These are phyloP conservation scores for Cyclotella choctawhatcheeana DNA, from an alignment of 108 stramenopile genomes.

Conservation along the genomic window DNA sequence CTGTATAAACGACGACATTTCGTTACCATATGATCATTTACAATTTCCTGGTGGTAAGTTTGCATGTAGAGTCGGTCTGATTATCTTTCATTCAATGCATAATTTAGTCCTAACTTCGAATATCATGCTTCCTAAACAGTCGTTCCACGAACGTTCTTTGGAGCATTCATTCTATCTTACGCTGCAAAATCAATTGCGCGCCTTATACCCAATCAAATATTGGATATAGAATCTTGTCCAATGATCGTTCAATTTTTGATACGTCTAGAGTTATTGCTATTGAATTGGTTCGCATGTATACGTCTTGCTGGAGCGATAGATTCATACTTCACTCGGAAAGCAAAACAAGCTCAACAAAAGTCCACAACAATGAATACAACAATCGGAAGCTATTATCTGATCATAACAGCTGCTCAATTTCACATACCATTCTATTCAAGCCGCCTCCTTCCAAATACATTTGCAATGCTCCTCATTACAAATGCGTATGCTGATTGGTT, in stretches of 20 bases:
- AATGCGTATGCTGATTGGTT: slow-evolving; percentile 83
- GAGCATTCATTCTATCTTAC: slow-evolving; percentile 63
- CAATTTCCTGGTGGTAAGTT: slow-evolving; percentile 55
- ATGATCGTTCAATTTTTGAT: slow-evolving; percentile 69
- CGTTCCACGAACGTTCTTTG: slow-evolving; percentile 83
- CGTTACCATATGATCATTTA: slow-evolving; percentile 76
- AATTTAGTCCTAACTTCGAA: neutral
- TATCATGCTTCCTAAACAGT: slow-evolving; percentile 35
- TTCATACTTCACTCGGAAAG: slow-evolving; percentile 27
- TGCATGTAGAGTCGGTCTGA: neutral
- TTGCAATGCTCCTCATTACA: slow-evolving; percentile 82
- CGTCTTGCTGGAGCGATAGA: slow-evolving; percentile 60
- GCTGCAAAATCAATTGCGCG: slow-evolving; percentile 51
- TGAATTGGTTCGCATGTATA: slow-evolving; percentile 61
- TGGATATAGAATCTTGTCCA: slow-evolving; percentile 59
- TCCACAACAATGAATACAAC: slow-evolving; percentile 12
- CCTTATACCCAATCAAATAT: slow-evolving; percentile 39
- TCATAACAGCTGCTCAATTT: slow-evolving; percentile 87
- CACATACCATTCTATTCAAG: slow-evolving; percentile 96
- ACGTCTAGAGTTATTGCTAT: slow-evolving; percentile 56
- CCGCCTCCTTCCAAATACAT: slow-evolving; percentile 96
- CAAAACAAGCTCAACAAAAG: slow-evolving; percentile 1
- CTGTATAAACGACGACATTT: neutral
- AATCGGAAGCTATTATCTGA: slow-evolving; percentile 60
- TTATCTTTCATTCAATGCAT: neutral